Evolutionary conservation across 1,284 basidiomycete species (phyloP).

Genomic region (Apiotrichum laibachii): DNA sequence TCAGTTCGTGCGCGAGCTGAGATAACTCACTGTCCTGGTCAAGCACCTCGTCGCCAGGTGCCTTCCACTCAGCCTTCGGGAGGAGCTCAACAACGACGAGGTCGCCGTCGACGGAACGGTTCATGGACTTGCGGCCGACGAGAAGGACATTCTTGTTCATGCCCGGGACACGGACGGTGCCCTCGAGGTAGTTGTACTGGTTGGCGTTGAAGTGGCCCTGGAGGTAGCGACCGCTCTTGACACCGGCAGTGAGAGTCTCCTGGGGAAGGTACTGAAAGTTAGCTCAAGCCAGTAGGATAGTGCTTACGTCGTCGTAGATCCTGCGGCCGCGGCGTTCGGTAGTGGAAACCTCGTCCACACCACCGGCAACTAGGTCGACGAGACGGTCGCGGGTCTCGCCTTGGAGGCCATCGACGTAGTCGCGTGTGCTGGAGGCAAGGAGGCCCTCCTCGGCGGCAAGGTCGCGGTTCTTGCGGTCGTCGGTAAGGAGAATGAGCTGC

Average conservation of each 20-base stretch:
- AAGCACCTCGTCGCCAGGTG: constrained; percentile 86
- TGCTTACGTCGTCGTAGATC: constrained; percentile 71
- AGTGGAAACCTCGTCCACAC: constrained; percentile 56
- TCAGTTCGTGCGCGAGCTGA: constrained; percentile 2
- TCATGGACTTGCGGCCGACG: constrained; percentile 89
- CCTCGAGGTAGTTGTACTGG: constrained; percentile 95
- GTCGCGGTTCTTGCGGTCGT: constrained; percentile 81
- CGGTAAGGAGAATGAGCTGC: constrained; percentile 74
- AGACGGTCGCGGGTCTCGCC: constrained; percentile 59
- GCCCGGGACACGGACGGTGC: constrained; percentile 70
- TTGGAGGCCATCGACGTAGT: constrained; percentile 73
- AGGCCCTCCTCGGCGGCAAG: constrained; percentile 71
- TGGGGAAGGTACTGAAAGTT: constrained; percentile 72
- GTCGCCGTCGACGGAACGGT: constrained; percentile 91
- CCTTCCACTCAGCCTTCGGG: constrained; percentile 86
- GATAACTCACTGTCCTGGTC: constrained; percentile 73
- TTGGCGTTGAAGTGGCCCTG: constrained; percentile 96
- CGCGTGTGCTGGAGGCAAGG: constrained; percentile 63
- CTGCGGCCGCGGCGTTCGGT: constrained; percentile 55
- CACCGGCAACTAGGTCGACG: constrained; percentile 73
- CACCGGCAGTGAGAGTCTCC: constrained; percentile 71
- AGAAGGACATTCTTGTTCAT: constrained; percentile 79
- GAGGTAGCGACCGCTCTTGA: constrained; percentile 78
- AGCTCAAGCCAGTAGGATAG: background rate
- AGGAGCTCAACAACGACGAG: constrained; percentile 88